phyloP scores from a whole-genome alignment of 2,329 filamentous ascomycete species.

The Fusarium solani-melongenae region DNA sequence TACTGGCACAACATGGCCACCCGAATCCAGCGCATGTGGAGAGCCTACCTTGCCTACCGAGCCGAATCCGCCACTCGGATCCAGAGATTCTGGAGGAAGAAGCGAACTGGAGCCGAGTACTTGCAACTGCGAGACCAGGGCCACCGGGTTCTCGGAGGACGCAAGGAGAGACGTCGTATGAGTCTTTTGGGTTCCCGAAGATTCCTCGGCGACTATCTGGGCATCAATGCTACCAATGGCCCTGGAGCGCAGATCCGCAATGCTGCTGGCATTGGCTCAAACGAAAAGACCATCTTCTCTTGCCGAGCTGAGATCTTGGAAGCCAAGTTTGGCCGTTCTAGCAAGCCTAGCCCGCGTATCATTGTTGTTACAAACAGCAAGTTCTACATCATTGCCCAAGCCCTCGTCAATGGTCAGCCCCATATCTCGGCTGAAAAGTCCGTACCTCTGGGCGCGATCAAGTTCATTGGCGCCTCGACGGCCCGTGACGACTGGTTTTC shows the following conservation, averaged over 20 bases:
- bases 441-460: conserved; percentile 87
- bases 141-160: conserved; percentile 81
- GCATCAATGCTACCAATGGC: conserved; percentile 82
- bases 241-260: conserved; percentile 84
- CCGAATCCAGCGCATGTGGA: conserved; percentile 95
- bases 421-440: conserved; percentile 85
- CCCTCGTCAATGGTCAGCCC: conserved; percentile 82
- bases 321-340: conserved; percentile 95
- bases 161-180: conserved; percentile 91
- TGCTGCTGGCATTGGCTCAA: conserved; percentile 75
- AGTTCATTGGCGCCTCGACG: conserved; percentile 83
- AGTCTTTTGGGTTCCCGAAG: conserved; percentile 91
- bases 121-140: conserved; percentile 89
- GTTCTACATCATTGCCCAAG: conserved; percentile 89
- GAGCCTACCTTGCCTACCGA: conserved; percentile 93
- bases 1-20: conserved; percentile 99
- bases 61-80: conserved; percentile 93
- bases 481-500: conserved; percentile 97
- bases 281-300: conserved; percentile 86
- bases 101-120: conserved; percentile 89
- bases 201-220: conserved; percentile 95
- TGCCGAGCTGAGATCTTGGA: conserved; percentile 91
- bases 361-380: conserved; percentile 86
- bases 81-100: conserved; percentile 94
- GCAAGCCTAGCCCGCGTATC: conserved; percentile 88